Base-by-base conservation (phyloP, 306 rosid genomes). In the Fragaria ananassa region DNA sequence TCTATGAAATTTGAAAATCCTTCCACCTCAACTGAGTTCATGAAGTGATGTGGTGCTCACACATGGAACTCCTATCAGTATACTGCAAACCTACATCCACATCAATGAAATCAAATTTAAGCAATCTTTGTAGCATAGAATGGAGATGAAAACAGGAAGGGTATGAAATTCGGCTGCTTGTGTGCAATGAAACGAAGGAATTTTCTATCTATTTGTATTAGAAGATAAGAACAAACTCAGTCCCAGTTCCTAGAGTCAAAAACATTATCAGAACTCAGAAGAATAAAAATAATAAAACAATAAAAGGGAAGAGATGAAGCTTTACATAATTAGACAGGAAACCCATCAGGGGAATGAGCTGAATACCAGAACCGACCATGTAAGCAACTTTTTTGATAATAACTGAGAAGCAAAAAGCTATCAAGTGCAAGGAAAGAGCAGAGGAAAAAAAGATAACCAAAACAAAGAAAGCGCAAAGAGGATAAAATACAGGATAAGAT, bases 401-500 rank as follows among this genome's bases (percentile, higher is more conserved):
- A 56, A 61, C 57, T 65, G 10, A 21, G 72, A 45, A 72, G 64
- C 75, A 14, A 58, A 47, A 14, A 12, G 5, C 29, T 74, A 69
- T 1, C 44, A 45, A 69, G 23, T 4, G 34, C 35, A 53, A 42
- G 45, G n/a, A 31, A 47, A 76, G 66, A 63, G 66, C 25, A 62
- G 51, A 71, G 79, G 82, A 37, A 53, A 45, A 63, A 72, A 64
- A 12, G 68, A 57, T 57, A 70, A 37, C 41, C 47, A 77, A 85
- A 29, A 41, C 60, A 50, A 57, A 71, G 54, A 65, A 75, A 54
- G 62, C 39, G 0, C 10, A 56, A 19, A 63, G 23, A 44, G 10
- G 77, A 73, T 84, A 71, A 74, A 68, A 7, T 58, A 81, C 69
- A n/a, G 46, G 77, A 84, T 76, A 70, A 82, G 86, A 85, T 72